A percentile compares a stretch with the other conserved stretches of the same genome.
Conservation (phyloP, 140 eudicot species). For the Bidens hawaiensis region DNA sequence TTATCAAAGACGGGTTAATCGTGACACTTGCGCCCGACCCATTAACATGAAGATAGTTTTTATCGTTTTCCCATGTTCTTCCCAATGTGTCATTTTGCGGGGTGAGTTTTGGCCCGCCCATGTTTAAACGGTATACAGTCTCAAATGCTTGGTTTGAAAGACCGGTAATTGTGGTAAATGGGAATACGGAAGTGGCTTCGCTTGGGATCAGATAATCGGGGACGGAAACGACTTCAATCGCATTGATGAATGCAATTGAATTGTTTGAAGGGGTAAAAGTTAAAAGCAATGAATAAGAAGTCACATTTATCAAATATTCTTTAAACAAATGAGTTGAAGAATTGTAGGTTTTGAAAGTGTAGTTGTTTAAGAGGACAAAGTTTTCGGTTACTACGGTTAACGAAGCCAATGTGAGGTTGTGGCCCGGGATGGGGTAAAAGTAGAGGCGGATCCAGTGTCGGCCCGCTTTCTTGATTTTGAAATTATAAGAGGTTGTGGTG, state of each 20-base stretch:
- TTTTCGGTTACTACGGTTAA: conserved; percentile 60
- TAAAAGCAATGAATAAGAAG: conserved; percentile 42
- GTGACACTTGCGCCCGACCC: conserved; percentile 78
- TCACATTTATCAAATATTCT: conserved; percentile 67
- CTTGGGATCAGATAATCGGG: conserved; percentile 70
- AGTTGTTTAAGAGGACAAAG: conserved; percentile 80
- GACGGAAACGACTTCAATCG: conserved; percentile 80
- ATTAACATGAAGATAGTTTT: conserved; percentile 75
- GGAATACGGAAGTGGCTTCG: conserved; percentile 49
- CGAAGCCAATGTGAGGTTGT: conserved; percentile 55
- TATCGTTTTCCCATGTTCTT: conserved; percentile 88
- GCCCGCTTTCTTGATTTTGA: conserved; percentile 53
- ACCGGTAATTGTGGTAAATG: conserved; percentile 45
- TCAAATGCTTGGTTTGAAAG: conserved; percentile 68
- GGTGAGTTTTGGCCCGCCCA: conserved; percentile 89
- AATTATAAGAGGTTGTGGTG: conserved; percentile 41
- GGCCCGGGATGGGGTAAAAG: conserved; percentile 67
- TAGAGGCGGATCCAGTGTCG: conserved; percentile 90
- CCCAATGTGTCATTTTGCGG: conserved; percentile 84
- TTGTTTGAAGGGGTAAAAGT: conserved; percentile 64
- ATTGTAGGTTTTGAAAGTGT: conserved; percentile 57
- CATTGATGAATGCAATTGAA: conserved; percentile 78
- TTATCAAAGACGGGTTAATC: conserved; percentile 50
- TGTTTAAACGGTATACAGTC: conserved; percentile 81
- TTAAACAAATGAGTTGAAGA: conserved; percentile 52